These are phyloP conservation scores for Spergularia bocconei DNA, from an alignment of 148 eudicot species.

Conservation along the genomic window DNA sequence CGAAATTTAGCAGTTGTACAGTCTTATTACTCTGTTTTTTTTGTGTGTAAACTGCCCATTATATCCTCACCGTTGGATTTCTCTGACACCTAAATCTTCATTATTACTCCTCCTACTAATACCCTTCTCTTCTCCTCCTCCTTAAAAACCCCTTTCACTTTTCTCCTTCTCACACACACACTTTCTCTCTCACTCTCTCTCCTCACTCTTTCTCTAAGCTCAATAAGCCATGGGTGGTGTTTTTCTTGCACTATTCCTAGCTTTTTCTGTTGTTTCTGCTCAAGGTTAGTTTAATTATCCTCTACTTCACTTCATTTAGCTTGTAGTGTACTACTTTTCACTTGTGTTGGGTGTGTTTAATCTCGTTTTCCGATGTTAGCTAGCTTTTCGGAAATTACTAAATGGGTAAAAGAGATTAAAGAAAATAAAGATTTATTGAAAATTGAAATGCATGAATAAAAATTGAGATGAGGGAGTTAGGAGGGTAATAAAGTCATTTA, in stretches of 20 bases:
- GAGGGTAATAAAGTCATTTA: slow-evolving; percentile 5
- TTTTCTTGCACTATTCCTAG: slow-evolving; percentile 20
- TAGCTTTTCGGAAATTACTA: not conserved
- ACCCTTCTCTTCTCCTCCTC: not conserved
- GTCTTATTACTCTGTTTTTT: not conserved
- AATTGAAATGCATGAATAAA: not conserved
- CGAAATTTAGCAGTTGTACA: not conserved
- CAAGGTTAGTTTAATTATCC: slow-evolving; percentile 15
- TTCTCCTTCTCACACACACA: not conserved
- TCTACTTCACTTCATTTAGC: not conserved
- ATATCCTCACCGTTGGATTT: slow-evolving; percentile 27
- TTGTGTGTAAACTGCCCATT: not conserved
- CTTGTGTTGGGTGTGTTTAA: too few relatives aligned
- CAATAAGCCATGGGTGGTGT: not conserved
- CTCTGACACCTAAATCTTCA: slow-evolving; percentile 24
- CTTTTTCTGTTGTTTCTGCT: slow-evolving; percentile 24
- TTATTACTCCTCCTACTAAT: too few relatives aligned
- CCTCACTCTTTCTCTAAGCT: not conserved
- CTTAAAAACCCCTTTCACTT: not conserved
- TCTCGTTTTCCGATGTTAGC: too few relatives aligned
- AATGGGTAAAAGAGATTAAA: not conserved
- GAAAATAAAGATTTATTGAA: too few relatives aligned
- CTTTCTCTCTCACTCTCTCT: slow-evolving; percentile 4
- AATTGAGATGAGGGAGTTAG: not conserved
- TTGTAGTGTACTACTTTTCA: too few relatives aligned